Base-by-base conservation (phyloP, 495 filamentous ascomycete genomes). In the Penicillium tannophilum region DNA sequence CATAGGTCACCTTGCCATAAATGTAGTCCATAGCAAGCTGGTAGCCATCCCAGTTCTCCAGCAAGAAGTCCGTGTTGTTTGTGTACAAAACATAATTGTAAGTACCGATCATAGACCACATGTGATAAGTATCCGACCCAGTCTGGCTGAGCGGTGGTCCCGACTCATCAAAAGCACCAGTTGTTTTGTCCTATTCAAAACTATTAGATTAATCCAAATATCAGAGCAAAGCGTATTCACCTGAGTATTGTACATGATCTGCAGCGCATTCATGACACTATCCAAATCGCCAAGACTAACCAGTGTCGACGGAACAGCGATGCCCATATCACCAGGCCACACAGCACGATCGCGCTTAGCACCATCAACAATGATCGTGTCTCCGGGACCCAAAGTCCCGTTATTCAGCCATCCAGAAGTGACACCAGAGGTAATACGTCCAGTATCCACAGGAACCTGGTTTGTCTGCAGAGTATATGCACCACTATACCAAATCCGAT, bases 401-500 rank as follows among this genome's bases (percentile, higher is more conserved):
- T 84, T 80, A 50, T 85, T 88, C 6, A 74, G 67, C 85, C 84
- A 88, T 41, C 81, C 80, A 45, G 58, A 66, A 0, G 58, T 71
- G 8, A 86, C 55, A 19, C 81, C 72, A 16, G 80, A 79, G 51
- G 82, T 78, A 43, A 78, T 67, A 35, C 84, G 75, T 6, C 84
- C 84, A 16, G 79, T 84, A 59, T 77, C 71, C 1, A 78, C 77
- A 11, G 82, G 80, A 0, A 87, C 80, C 8, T 77, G 72, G 66
- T 86, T 85, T 1, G 82, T 83, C 64, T 88, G 84, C 35, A 84
- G 68, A 0, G 86, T 88, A 58, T 83, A 88, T 7, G 84, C 84
- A 7, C 86, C 85, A 54, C 81, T 80, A 58, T 88, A 88, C 84
- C 84, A 88, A 54, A 87, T 81, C 6, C 81, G 73, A 60, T 88